Base-by-base conservation (phyloP, 306 rosid genomes). In the Pterocarpus macrocarpus region DNA sequence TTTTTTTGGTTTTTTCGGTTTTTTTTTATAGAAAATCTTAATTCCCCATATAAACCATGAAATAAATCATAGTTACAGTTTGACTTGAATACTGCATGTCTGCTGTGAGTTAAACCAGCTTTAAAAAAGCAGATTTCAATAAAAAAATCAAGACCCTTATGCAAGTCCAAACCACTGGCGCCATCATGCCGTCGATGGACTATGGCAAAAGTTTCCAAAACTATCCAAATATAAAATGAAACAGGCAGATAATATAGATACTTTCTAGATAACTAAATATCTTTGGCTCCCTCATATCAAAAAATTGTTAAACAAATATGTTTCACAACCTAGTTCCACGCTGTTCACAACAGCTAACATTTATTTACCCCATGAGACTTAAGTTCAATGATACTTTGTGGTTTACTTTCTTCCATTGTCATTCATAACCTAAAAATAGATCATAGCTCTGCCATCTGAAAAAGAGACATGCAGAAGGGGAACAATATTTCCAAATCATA, bases 1-100 rank as follows among this genome's bases (percentile, higher is more conserved):
- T 5, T 5, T 5, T 43, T 43, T 10, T 43, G 8, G 8, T 43
- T 0, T 43, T 43, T 43, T 0, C n/a, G n/a, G n/a, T n/a, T 5
- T 43, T 43, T 43, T 43, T 39, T 66, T 1, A 7, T 22, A 22
- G 28, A 22, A 22, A 22, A 38, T n/a, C 75, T 52, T 77, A 69
- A 64, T 53, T 36, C 45, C 69, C 33, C 45, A 53, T 56, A 35
- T 69, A 55, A 69, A 49, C 59, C 38, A 69, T 28, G 57, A 34
- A 61, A 17, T 52, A 63, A 30, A 65, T 45, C 69, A 58, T 78
- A 69, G 79, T 75, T 72, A 45, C 17, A 80, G 64, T 33, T 52
- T 58, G 35, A 62, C 68, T 70, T 6, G 36, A 62, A 50, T 22
- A 62, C 16, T 65, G 47, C 68, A 69, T 52, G 70, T 74, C 36